These are phyloP conservation scores for Fusarium kyushuense DNA, from an alignment of 2,329 filamentous ascomycete species.

Conservation along the genomic window DNA sequence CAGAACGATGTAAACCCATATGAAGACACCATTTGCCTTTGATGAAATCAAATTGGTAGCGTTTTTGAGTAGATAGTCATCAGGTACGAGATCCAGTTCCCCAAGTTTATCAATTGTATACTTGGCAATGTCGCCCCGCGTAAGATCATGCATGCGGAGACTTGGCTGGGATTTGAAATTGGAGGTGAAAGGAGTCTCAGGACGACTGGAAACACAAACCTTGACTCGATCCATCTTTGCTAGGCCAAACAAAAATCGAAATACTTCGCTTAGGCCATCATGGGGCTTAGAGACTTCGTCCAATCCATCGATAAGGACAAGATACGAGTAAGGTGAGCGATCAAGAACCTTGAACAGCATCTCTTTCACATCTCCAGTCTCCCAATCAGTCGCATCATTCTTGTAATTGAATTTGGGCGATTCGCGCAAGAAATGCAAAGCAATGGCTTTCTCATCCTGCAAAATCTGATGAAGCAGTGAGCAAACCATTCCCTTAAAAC, in stretches of 20 bases:
- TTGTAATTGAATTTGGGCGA: fast-evolving
- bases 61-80: fast-evolving
- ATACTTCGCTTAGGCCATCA: fast-evolving
- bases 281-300: background rate
- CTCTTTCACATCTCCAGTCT: background rate
- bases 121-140: fast-evolving
- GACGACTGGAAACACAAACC: background rate
- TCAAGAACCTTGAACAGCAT: background rate
- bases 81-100: background rate
- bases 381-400: background rate
- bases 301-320: background rate
- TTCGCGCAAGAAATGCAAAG: background rate
- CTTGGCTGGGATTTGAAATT: background rate
- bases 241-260: background rate
- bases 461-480: background rate
- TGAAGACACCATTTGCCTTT: fast-evolving
- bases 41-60: fast-evolving
- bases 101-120: background rate
- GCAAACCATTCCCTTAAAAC: background rate
- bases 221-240: fast-evolving
- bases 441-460: background rate
- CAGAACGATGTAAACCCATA: background rate
- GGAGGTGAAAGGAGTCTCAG: fast-evolving
- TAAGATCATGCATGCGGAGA: background rate
- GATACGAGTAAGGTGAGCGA: background rate